These are phyloP conservation scores for Mortierella sp. DNA, from an alignment of 371 early-diverging fungal species.

Conservation along the genomic window DNA sequence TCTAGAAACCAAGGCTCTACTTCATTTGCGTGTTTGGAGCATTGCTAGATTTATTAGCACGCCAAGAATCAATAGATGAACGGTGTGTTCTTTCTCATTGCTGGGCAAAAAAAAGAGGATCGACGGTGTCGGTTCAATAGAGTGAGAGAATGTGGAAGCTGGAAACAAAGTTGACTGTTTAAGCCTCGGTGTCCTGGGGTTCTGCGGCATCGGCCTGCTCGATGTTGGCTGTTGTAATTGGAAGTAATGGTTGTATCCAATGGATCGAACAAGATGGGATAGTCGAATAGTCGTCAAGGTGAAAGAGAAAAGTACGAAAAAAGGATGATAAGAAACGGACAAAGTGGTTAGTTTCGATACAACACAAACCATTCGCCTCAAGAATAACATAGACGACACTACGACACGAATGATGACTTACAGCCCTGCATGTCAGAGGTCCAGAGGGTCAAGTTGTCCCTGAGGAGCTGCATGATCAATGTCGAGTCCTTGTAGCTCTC, in stretches of 20 bases:
- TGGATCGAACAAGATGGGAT: not conserved
- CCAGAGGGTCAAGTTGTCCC: constrained; percentile 99
- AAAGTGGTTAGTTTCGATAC: not conserved
- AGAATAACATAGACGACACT: not conserved
- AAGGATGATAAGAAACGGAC: not conserved
- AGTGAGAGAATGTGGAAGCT: not conserved
- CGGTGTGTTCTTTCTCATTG: too few relatives aligned
- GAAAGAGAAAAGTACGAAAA: not conserved
- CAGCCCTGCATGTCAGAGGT: constrained; percentile 96
- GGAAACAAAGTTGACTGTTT: not conserved
- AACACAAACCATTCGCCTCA: not conserved
- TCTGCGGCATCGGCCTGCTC: not conserved
- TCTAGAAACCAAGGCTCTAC: too few relatives aligned
- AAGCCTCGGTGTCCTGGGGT: constrained; percentile 5
- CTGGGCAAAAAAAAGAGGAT: not conserved
- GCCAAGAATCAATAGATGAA: not conserved
- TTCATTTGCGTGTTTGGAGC: not conserved
- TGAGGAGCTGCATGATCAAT: constrained; percentile 99
- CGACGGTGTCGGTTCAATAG: not conserved
- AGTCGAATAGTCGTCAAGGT: not conserved
- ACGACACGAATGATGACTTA: constrained; percentile 22
- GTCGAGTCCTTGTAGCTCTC: constrained; percentile 99
- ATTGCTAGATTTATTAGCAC: constrained; percentile 2
- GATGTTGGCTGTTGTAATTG: not conserved
- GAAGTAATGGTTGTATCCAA: not conserved